Conservation (phyloP, 2,329 filamentous ascomycete species). For the Ceratocystis huliohia region DNA sequence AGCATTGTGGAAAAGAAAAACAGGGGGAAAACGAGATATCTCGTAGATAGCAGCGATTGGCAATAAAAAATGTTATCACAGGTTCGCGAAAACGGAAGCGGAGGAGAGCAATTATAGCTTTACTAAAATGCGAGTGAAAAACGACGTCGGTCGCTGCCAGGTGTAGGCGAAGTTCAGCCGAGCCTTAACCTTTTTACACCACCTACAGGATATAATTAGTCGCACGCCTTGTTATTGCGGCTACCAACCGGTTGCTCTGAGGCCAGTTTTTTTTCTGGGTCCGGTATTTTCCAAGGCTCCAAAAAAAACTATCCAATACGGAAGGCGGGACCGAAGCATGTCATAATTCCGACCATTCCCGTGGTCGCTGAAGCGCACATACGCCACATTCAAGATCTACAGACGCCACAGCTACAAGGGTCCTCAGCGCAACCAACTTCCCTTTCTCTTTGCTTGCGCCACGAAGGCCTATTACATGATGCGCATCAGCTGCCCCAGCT, state of each 20-base stretch:
- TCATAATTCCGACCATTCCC: constrained; percentile 17
- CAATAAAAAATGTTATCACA: constrained; percentile 11
- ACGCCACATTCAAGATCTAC: neutral
- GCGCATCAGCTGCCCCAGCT: no score
- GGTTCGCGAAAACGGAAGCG: constrained; percentile 6
- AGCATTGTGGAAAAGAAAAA: constrained; percentile 38
- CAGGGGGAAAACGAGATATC: constrained; percentile 13
- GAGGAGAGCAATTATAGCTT: constrained; percentile 12
- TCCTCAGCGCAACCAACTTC: constrained; percentile 15
- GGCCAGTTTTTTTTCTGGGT: constrained; percentile 16
- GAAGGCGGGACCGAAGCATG: constrained; percentile 18
- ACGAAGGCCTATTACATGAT: no score
- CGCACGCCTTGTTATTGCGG: neutral
- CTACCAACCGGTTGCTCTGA: neutral
- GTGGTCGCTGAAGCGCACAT: constrained; percentile 14
- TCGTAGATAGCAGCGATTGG: constrained; percentile 15
- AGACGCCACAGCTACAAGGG: neutral
- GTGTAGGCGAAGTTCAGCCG: constrained; percentile 20
- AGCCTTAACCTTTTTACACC: constrained; percentile 5
- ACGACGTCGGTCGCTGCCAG: constrained; percentile 15
- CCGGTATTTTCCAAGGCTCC: constrained; percentile 17
- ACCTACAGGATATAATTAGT: neutral
- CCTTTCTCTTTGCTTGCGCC: neutral
- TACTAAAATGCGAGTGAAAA: constrained; percentile 15
- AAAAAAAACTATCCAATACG: constrained; percentile 11